These are phyloP conservation scores for Fusarium citri DNA, from an alignment of 2,329 filamentous ascomycete species.

Conservation along the genomic window DNA sequence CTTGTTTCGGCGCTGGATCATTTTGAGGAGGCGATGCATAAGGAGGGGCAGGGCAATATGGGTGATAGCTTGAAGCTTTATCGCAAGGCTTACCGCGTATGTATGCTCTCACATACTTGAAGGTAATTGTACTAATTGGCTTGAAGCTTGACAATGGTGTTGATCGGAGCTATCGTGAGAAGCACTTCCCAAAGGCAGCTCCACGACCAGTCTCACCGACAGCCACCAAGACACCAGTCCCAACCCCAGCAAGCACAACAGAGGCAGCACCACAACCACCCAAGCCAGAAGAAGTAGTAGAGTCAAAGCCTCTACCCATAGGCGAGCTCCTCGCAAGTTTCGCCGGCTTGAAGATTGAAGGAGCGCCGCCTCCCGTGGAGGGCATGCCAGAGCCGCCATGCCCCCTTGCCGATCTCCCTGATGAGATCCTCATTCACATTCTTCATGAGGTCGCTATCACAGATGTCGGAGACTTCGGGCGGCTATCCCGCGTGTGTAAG, in stretches of 20 bases:
- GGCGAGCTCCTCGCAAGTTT: constrained; percentile 82
- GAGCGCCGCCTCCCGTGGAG: constrained; percentile 75
- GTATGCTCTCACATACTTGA: no score
- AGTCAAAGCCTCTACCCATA: constrained; percentile 62
- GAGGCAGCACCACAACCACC: not conserved
- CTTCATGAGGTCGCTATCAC: constrained; percentile 75
- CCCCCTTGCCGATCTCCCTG: constrained; percentile 80
- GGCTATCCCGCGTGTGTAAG: constrained; percentile 85
- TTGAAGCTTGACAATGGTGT: constrained; percentile 88
- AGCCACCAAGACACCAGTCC: constrained; percentile 19
- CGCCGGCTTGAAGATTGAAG: constrained; percentile 74
- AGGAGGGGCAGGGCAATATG: constrained; percentile 84
- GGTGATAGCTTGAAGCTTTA: constrained; percentile 91
- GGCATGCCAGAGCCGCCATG: constrained; percentile 80
- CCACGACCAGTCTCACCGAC: constrained; percentile 37
- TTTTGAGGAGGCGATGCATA: constrained; percentile 91
- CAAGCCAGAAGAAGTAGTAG: constrained; percentile 60
- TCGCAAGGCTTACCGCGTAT: constrained; percentile 88
- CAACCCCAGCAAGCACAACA: constrained; percentile 2
- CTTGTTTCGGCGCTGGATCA: constrained; percentile 87
- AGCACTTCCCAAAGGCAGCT: constrained; percentile 76
- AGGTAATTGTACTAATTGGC: no score
- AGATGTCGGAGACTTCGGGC: constrained; percentile 82
- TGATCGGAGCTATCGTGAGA: constrained; percentile 88
- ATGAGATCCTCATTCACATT: constrained; percentile 87